A percentile compares a stretch with the other conserved stretches of the same genome.
Evolutionary conservation across 139 green algal genomes (phyloP).

Genomic region (Dunaliella primolecta): DNA sequence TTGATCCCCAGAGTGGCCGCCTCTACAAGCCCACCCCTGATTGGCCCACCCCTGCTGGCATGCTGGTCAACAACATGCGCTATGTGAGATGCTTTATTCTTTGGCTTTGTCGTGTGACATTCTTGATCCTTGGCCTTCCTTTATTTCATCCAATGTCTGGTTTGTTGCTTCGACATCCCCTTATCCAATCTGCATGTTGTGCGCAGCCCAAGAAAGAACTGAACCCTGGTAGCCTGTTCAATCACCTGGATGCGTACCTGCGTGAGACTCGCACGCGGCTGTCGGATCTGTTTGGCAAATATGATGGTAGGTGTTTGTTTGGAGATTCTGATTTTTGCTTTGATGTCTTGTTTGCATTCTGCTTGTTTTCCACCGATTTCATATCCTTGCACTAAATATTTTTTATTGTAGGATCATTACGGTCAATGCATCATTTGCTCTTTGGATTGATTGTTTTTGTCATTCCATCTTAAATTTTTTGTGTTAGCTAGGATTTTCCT

Average conservation of each 20-base stretch:
- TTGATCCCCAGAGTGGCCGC: conserved; percentile 14
- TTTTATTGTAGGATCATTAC: not conserved
- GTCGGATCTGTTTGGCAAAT: conserved; percentile 20
- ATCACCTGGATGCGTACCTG: conserved; percentile 22
- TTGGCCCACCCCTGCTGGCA: conserved; percentile 27
- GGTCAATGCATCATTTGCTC: too few relatives aligned
- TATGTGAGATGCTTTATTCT: not conserved
- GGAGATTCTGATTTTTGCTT: too few relatives aligned
- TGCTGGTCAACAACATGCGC: not conserved
- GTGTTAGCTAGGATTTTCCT: too few relatives aligned
- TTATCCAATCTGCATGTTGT: not conserved
- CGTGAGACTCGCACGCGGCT: conserved; percentile 11
- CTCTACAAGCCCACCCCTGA: conserved; percentile 14
- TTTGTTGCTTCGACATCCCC: not conserved
- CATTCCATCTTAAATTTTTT: too few relatives aligned
- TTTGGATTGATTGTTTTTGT: too few relatives aligned
- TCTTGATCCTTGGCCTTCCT: not conserved
- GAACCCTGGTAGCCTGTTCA: conserved; percentile 27
- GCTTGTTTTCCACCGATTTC: too few relatives aligned
- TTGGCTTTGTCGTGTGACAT: too few relatives aligned
- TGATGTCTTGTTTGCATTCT: too few relatives aligned
- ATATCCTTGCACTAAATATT: too few relatives aligned
- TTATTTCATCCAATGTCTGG: not conserved
- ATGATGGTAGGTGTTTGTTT: conserved; percentile 16
- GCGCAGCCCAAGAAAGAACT: conserved; percentile 6